These are phyloP conservation scores for Fusarium luffae DNA, from an alignment of 2,329 filamentous ascomycete genomes.

Conservation along the genomic window DNA sequence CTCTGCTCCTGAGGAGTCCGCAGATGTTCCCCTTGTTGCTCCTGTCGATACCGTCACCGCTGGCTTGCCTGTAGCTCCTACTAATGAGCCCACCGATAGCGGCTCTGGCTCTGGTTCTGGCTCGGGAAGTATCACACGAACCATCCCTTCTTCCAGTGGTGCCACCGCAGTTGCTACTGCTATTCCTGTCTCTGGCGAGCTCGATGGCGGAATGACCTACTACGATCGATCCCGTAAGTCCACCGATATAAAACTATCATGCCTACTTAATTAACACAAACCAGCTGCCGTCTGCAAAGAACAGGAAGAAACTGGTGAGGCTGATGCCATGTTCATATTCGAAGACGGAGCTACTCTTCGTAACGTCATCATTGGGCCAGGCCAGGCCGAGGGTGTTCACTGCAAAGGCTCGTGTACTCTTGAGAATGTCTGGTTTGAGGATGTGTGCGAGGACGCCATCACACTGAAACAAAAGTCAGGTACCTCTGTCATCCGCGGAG, in stretches of 20 bases:
- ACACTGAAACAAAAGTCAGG: conserved; percentile 54
- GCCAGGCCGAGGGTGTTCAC: conserved; percentile 62
- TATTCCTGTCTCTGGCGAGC: conserved; percentile 35
- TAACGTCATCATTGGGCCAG: conserved; percentile 64
- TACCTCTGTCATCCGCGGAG: conserved; percentile 55
- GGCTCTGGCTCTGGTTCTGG: conserved; percentile 5
- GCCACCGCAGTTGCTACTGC: conserved; percentile 30
- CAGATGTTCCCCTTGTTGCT: not conserved
- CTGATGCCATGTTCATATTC: conserved; percentile 62
- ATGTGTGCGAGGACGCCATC: conserved; percentile 53
- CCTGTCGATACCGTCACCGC: not conserved
- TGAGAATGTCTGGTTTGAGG: conserved; percentile 55
- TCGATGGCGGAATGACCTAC: conserved; percentile 37
- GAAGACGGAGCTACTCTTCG: conserved; percentile 61
- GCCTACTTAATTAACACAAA: not conserved
- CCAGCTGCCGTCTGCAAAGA: conserved; percentile 43
- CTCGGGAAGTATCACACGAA: conserved; percentile 31
- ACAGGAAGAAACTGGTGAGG: conserved; percentile 44
- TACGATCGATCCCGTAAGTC: conserved; percentile 41
- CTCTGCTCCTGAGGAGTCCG: not conserved
- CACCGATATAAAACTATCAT: no score
- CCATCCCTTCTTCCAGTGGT: conserved; percentile 36
- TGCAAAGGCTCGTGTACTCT: conserved; percentile 59
- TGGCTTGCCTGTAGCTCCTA: not conserved
- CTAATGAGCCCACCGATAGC: not conserved